These are phyloP conservation scores for Purshia tridentata DNA, from an alignment of 306 rosid genomes.

Conservation along the genomic window DNA sequence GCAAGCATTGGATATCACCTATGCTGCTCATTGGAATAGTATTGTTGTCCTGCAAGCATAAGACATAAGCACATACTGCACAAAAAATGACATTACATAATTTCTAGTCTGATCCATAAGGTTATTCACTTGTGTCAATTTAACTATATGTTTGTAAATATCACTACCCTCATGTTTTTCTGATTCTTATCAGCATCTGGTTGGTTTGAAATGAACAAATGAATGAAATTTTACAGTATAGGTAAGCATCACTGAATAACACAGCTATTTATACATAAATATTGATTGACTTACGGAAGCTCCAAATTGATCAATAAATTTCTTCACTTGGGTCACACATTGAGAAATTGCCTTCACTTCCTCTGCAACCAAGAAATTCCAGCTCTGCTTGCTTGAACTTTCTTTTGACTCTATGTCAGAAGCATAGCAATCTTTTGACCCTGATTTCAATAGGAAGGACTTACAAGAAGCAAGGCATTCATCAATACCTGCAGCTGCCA, in stretches of 20 bases:
- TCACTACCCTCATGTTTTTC: neutral
- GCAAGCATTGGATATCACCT: constrained; percentile 72
- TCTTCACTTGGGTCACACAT: constrained; percentile 79
- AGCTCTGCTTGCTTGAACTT: constrained; percentile 58
- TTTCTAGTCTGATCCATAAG: constrained; percentile 5
- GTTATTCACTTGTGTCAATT: neutral
- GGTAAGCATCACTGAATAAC: constrained; percentile 22
- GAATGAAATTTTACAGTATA: neutral
- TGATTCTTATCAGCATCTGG: neutral
- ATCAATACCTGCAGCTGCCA: constrained; percentile 68
- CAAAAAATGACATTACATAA: constrained; percentile 4
- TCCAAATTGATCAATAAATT: constrained; percentile 49
- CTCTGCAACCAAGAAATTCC: constrained; percentile 60
- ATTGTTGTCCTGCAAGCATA: constrained; percentile 58
- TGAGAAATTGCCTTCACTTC: constrained; percentile 91
- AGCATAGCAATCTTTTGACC: constrained; percentile 39
- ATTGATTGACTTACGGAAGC: constrained; percentile 56
- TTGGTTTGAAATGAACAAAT: neutral
- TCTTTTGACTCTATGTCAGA: constrained; percentile 59
- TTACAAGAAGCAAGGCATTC: constrained; percentile 53
- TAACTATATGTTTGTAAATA: neutral
- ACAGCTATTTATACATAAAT: constrained; percentile 19
- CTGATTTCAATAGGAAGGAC: constrained; percentile 44
- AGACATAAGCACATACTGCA: neutral
- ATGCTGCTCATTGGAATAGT: constrained; percentile 51